Conservation (phyloP, 2,329 filamentous ascomycete species). For the Paraconiothyrium sp. region DNA sequence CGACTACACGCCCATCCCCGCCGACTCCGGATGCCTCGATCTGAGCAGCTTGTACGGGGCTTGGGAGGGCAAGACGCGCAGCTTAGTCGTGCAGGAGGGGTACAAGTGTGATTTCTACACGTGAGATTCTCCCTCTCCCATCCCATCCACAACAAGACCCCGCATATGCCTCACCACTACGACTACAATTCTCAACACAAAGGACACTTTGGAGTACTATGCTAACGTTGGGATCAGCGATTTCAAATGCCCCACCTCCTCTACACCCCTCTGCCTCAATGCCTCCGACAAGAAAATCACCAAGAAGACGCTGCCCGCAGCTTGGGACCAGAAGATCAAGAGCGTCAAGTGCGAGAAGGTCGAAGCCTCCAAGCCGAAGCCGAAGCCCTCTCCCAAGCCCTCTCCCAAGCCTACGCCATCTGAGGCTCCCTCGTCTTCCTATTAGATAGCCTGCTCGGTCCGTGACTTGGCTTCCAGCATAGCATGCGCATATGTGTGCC, state of each 20-base stretch:
- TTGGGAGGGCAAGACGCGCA: conserved; percentile 28
- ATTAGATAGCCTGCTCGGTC: not conserved
- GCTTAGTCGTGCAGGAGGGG: conserved; percentile 25
- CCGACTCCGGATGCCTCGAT: conserved; percentile 25
- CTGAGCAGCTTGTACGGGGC: conserved; percentile 30
- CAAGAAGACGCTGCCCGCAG: conserved; percentile 14
- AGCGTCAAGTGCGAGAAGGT: conserved; percentile 19
- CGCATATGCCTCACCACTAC: too few species aligned
- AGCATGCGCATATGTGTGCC: not conserved
- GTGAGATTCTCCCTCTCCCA: conserved; percentile 21
- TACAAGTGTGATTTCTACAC: conserved; percentile 32
- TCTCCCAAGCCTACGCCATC: not conserved
- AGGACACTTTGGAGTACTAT: not conserved
- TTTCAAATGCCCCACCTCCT: conserved; percentile 11
- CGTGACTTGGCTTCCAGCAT: too few species aligned
- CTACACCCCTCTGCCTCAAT: conserved; percentile 14
- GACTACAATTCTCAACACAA: too few species aligned
- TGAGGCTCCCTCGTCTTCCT: not conserved
- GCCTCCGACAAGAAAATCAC: conserved; percentile 9
- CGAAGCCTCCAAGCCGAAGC: conserved; percentile 1
- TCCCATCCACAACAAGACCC: not conserved
- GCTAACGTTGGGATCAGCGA: conserved; percentile 4
- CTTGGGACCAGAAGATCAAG: conserved; percentile 14
- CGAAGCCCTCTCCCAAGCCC: conserved; percentile 6
- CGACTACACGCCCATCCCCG: conserved; percentile 22